Base-by-base conservation (phyloP, 495 filamentous ascomycete genomes). In the Tuber brumale region DNA sequence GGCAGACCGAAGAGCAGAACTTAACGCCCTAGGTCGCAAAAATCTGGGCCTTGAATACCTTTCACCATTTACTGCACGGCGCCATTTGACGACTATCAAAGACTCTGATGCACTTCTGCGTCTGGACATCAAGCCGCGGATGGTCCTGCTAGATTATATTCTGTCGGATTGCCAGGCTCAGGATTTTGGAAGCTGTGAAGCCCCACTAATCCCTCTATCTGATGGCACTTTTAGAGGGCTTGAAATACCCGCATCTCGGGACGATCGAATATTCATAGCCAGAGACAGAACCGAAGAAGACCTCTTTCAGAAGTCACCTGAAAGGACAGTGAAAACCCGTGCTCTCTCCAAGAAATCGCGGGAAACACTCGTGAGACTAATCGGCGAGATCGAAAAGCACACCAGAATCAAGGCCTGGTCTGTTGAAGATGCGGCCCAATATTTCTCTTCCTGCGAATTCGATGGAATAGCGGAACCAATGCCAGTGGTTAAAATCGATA, bases 91-190 rank as follows among this genome's bases (percentile, higher is more conserved):
- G 19, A 69, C 72, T 23, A 23, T 80, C n/a, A 73, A 45, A 48
- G 70, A 70, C 39, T 75, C 57, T 2, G 46, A 73, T 10, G 70
- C 37, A 44, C 31, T 46, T n/a, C 45, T 80, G 6, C 31, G 42
- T 35, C 70, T 72, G 10, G 73, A 51, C 27, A 21, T 31, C 1
- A 19, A 48, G 8, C 42, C 71, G 37, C 70, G 78, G 42, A 61
- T 42, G n/a, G 51, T 66, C 10, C 74, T 82, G 27, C 66, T 82
- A 41, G 80, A 79, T 41, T 82, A 82, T 69, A 66, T 82, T 27
- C 44, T 82, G 69, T 82, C 72, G 12, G 80, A 82, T 43, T 42
- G 27, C 44, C 8, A 75, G 39, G 79, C 77, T 74, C 66, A 37
- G 37, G 75, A 70, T 48, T 69, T 82, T 66, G 71, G 70, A 7